Base-by-base conservation (phyloP, 1,284 basidiomycete species). In the Irpex sp. region DNA sequence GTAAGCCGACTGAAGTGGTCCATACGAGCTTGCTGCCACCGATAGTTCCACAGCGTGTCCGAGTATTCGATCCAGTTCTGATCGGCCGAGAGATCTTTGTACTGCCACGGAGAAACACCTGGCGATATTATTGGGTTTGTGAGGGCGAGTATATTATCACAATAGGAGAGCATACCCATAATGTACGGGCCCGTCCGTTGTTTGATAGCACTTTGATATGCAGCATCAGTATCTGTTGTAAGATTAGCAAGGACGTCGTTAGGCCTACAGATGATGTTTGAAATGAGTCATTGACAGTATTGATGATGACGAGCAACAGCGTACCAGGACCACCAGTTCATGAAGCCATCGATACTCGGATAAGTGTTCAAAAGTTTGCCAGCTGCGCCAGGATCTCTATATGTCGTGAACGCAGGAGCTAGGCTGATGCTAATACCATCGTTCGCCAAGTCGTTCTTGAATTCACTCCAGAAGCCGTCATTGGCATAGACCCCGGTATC, bases 291-390 rank as follows among this genome's bases (percentile, higher is more conserved):
- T 51, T 34, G 55, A 13, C n/a, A 57, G 15, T 9, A 40, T n/a
- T 34, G 13, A 57, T 15, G 17, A 40, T 8, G 31, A 62, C 17
- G 48, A 40, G 31, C n/a, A n/a, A 17, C 31, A 31, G 61, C 66
- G 60, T 57, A 74, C 74, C 74, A 76, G 9, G 74, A 75, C 75
- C 75, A 77, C 76, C 75, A 77, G 57, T 77, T 76, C 63, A 76
- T 74, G 65, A 76, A 77, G 7, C 75, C 75, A 61, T 76, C 74
- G 31, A 76, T 72, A 21, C 71, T 71, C 6, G 75, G 64, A 61
- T 74, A 77, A 13, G 40, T 70, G n/a, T 63, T 67, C n/a, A 75
- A 58, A 34, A 76, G 52, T 47, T 61, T 52, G 44, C 63, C 62
- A 5, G 74, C 72, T 3, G 62, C 59, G n/a, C 59, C 56, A 1